Evolutionary conservation across 2,329 filamentous ascomycete species (phyloP).

Genomic region (Alternaria hordeiaustralica): DNA sequence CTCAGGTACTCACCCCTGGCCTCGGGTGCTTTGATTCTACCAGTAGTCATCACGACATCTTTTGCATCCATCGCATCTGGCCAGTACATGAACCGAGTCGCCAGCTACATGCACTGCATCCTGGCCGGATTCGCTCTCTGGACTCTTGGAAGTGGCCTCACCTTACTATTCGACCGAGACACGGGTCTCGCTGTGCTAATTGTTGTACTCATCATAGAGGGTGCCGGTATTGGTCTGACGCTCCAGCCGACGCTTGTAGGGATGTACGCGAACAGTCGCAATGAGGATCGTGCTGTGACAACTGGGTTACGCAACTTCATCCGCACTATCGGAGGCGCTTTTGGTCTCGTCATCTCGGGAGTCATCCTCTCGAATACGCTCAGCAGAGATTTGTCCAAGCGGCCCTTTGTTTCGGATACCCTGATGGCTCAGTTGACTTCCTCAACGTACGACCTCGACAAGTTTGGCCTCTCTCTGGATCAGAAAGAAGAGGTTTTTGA

Average conservation of each 20-base stretch:
- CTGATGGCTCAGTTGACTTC: conserved; percentile 26
- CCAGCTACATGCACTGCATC: conserved; percentile 28
- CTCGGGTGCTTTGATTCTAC: conserved; percentile 61
- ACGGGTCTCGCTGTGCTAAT: conserved; percentile 56
- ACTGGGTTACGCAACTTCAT: conserved; percentile 69
- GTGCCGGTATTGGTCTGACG: conserved; percentile 55
- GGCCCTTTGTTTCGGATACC: conserved; percentile 14
- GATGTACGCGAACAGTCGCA: conserved; percentile 58
- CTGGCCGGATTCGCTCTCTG: conserved; percentile 51
- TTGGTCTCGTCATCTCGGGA: conserved; percentile 61
- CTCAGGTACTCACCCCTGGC: conserved; percentile 53
- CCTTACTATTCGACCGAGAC: conserved; percentile 58
- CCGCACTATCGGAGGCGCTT: conserved; percentile 64
- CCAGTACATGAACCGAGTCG: conserved; percentile 25
- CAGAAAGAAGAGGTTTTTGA: conserved; percentile 17
- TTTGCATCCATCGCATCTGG: conserved; percentile 25
- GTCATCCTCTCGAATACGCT: conserved; percentile 27
- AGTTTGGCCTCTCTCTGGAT: conserved; percentile 10
- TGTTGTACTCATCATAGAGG: conserved; percentile 59
- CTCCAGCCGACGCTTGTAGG: conserved; percentile 64
- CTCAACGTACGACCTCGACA: conserved; percentile 26
- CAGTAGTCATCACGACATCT: conserved; percentile 35
- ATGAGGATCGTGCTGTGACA: conserved; percentile 65
- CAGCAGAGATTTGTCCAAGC: conserved; percentile 9
- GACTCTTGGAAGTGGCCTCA: conserved; percentile 62